Evolutionary conservation across 2,329 filamentous ascomycete genomes (phyloP).

Genomic region (Calonectria henricotiae): DNA sequence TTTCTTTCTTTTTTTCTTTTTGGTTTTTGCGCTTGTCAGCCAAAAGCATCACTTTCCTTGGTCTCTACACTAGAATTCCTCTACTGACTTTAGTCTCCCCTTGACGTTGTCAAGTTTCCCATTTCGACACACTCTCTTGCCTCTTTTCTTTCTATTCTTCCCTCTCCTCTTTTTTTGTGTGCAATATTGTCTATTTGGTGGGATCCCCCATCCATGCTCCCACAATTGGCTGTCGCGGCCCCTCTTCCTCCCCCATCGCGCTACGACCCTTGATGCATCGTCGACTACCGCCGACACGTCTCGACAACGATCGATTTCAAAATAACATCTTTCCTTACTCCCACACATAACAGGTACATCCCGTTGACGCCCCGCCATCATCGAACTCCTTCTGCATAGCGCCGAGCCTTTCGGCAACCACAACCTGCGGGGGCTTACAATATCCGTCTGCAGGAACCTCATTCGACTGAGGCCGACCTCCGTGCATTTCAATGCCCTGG

Average conservation of each 20-base stretch:
- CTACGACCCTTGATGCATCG: conserved; percentile 54
- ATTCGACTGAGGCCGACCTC: conserved; percentile 40
- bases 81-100: conserved; percentile 40
- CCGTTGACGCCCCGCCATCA: conserved; percentile 32
- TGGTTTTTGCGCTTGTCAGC: conserved; percentile 43
- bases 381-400: conserved; percentile 28
- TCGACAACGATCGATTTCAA: conserved; percentile 30
- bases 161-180: background rate
- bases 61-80: conserved; percentile 40
- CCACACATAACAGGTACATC: conserved; percentile 26
- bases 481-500: conserved; percentile 84
- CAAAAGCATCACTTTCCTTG: conserved; percentile 38
- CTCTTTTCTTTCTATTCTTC: conserved; percentile 6
- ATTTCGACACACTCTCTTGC: conserved; percentile 23
- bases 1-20: conserved; percentile 17
- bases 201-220: conserved; percentile 49
- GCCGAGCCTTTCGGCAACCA: conserved; percentile 44
- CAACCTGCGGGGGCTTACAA: conserved; percentile 40
- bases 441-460: conserved; percentile 39
- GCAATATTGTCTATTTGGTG: conserved; percentile 25
- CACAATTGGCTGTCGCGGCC: conserved; percentile 51
- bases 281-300: conserved; percentile 40
- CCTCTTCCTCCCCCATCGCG: conserved; percentile 45
- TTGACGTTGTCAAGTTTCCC: conserved; percentile 26
- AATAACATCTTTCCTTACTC: background rate